Conservation (phyloP, 768 basidiomycete genomes). For the Tephrocybe sp. region DNA sequence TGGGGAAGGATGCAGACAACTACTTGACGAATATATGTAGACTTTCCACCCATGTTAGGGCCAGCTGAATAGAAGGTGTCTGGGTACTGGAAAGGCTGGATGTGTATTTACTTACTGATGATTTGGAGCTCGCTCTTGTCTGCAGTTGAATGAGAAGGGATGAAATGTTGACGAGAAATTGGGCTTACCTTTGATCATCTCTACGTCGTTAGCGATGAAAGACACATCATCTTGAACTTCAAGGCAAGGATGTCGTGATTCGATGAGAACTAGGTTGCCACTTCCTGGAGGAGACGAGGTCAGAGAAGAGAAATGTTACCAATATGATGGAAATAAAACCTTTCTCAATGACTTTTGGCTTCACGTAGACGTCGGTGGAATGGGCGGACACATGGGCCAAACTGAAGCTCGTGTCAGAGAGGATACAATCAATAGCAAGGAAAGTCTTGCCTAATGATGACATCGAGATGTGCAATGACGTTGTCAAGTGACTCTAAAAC, state of each 20-base stretch:
- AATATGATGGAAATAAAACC: constrained; percentile 41
- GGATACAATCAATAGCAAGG: background rate
- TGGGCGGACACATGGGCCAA: constrained; percentile 90
- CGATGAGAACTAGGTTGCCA: constrained; percentile 77
- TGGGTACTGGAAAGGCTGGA: no score
- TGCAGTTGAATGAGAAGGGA: constrained; percentile 23
- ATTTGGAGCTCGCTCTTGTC: constrained; percentile 92
- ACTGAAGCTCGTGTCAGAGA: constrained; percentile 38
- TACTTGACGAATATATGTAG: constrained; percentile 90
- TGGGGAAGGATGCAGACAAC: constrained; percentile 21
- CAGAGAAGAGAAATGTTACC: background rate
- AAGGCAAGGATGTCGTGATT: constrained; percentile 93
- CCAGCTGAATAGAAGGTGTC: constrained; percentile 54
- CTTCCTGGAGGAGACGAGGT: constrained; percentile 46
- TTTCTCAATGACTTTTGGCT: constrained; percentile 76
- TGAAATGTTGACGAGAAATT: background rate
- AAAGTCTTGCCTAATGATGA: constrained; percentile 76
- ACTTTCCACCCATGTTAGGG: constrained; percentile 99
- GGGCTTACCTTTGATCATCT: constrained; percentile 81
- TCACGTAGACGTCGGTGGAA: constrained; percentile 86
- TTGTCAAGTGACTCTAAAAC: constrained; percentile 84
- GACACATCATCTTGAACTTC: constrained; percentile 95
- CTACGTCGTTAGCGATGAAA: constrained; percentile 95
- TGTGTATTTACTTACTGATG: constrained; percentile 76
- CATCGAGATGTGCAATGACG: constrained; percentile 87